A percentile compares a stretch with the other conserved stretches of the same genome.
Conservation (phyloP, 768 basidiomycete genomes). For the Collybia sordida region DNA sequence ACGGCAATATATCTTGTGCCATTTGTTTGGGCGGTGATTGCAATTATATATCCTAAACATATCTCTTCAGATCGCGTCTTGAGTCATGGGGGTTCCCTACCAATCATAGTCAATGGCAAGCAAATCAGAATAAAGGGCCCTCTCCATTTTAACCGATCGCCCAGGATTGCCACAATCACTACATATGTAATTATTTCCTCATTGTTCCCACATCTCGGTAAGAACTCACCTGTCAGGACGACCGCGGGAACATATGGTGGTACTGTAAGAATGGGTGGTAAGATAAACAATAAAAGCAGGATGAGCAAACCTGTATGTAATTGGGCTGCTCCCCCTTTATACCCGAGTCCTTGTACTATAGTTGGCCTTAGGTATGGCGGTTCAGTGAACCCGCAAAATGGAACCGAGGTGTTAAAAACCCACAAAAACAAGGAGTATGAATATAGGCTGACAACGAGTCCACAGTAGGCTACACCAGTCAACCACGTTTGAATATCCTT, state of each 20-base stretch:
- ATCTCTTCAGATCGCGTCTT: not conserved
- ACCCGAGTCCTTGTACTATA: slow-evolving; percentile 64
- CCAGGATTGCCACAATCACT: slow-evolving; percentile 51
- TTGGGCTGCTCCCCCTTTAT: slow-evolving; percentile 50
- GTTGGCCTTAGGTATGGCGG: slow-evolving; percentile 49
- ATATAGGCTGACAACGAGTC: slow-evolving; percentile 67
- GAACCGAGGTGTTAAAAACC: slow-evolving; percentile 19
- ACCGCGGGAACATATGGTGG: slow-evolving; percentile 63
- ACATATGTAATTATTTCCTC: not conserved
- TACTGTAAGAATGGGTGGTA: slow-evolving; percentile 26
- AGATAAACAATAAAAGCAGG: slow-evolving; percentile 2
- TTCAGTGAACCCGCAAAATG: slow-evolving; percentile 2
- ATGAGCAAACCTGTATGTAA: slow-evolving; percentile 48
- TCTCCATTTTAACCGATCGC: slow-evolving; percentile 52
- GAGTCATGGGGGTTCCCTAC: slow-evolving; percentile 22
- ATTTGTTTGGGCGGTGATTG: slow-evolving; percentile 48
- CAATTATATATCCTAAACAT: slow-evolving; percentile 47
- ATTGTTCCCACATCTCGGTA: no score
- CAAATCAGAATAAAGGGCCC: slow-evolving; percentile 62
- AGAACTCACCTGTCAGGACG: slow-evolving; percentile 47
- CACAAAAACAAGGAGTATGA: slow-evolving; percentile 68
- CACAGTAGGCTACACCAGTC: slow-evolving; percentile 59
- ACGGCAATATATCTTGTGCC: slow-evolving; percentile 48
- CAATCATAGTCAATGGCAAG: slow-evolving; percentile 51
- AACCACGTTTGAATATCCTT: slow-evolving; percentile 60